Conservation (phyloP, 768 basidiomycete genomes). For the Coprinopsis strossmayeri region DNA sequence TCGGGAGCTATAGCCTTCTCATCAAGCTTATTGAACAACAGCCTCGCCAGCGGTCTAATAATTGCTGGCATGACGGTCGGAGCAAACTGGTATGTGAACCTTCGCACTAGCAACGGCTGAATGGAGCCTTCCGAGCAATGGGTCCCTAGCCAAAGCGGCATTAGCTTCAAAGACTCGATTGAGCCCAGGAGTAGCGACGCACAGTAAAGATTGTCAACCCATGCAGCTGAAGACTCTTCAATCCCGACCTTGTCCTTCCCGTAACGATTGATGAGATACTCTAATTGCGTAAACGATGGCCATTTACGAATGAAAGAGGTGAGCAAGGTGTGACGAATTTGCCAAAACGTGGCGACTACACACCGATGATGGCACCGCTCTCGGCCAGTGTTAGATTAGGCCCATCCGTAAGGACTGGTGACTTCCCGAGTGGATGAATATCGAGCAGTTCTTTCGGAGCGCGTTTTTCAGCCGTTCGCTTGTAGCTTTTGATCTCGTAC, state of each 20-base stretch:
- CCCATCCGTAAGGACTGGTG: constrained; percentile 41
- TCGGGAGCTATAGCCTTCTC: neutral
- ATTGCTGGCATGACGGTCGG: constrained; percentile 28
- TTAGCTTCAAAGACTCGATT: neutral
- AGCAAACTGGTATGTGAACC: constrained; percentile 23
- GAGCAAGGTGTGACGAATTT: neutral
- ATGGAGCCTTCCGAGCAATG: constrained; percentile 37
- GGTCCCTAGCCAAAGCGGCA: constrained; percentile 18
- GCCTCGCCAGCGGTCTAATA: constrained; percentile 26
- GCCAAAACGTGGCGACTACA: neutral
- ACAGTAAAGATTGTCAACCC: constrained; percentile 32
- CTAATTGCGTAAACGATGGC: too few relatives aligned
- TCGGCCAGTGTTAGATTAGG: constrained; percentile 28
- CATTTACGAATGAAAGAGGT: neutral
- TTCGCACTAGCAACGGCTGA: constrained; percentile 32
- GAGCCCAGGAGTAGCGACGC: neutral
- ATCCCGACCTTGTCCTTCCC: constrained; percentile 24
- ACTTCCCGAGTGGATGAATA: constrained; percentile 39
- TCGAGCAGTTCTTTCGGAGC: constrained; percentile 32
- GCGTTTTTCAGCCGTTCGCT: constrained; percentile 20
- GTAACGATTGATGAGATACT: constrained; percentile 36
- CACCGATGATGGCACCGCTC: constrained; percentile 38
- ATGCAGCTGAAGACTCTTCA: constrained; percentile 19
- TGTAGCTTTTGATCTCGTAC: constrained; percentile 37
- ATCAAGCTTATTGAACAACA: constrained; percentile 17